Conservation (phyloP, 164 flowering plant species). For the Buxus sempervirens region DNA sequence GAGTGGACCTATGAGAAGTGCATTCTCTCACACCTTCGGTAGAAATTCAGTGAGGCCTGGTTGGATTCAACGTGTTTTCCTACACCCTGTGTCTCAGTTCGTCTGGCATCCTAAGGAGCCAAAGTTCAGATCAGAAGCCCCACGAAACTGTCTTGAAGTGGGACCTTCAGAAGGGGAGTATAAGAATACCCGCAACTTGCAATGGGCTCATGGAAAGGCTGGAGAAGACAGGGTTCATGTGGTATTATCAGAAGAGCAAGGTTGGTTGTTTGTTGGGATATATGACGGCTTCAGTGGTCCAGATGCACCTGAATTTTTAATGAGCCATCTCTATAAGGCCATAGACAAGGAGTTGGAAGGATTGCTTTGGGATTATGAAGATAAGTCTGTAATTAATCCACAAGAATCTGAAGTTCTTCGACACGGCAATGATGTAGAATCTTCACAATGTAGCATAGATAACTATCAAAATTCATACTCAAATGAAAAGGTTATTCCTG, state of each 20-base stretch:
- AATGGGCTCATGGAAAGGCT: conserved; percentile 45
- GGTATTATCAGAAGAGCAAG: conserved; percentile 41
- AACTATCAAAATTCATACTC: conserved; percentile 11
- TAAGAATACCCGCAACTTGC: conserved; percentile 32
- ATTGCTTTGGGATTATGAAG: conserved; percentile 57
- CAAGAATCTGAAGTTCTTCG: conserved; percentile 19
- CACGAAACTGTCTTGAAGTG: conserved; percentile 33
- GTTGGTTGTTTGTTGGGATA: conserved; percentile 58
- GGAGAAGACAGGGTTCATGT: conserved; percentile 48
- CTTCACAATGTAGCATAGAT: conserved; percentile 18
- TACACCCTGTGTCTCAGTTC: conserved; percentile 43
- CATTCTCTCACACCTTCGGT: conserved; percentile 45
- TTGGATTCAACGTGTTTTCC: conserved; percentile 56
- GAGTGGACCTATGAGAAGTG: conserved; percentile 55
- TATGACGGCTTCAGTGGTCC: conserved; percentile 52
- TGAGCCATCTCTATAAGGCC: conserved; percentile 56
- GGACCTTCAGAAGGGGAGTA: conserved; percentile 43
- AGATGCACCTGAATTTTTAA: conserved; percentile 64
- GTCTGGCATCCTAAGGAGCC: conserved; percentile 48
- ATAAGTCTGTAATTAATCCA: conserved; percentile 22
- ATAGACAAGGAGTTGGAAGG: conserved; percentile 63
- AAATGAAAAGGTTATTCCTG: conserved; percentile 12
- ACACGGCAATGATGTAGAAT: conserved; percentile 11
- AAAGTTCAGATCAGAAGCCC: conserved; percentile 37
- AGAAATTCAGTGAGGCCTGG: conserved; percentile 37